Conservation (phyloP, 768 basidiomycete genomes). For the Pleurotus salmoneostramineus region DNA sequence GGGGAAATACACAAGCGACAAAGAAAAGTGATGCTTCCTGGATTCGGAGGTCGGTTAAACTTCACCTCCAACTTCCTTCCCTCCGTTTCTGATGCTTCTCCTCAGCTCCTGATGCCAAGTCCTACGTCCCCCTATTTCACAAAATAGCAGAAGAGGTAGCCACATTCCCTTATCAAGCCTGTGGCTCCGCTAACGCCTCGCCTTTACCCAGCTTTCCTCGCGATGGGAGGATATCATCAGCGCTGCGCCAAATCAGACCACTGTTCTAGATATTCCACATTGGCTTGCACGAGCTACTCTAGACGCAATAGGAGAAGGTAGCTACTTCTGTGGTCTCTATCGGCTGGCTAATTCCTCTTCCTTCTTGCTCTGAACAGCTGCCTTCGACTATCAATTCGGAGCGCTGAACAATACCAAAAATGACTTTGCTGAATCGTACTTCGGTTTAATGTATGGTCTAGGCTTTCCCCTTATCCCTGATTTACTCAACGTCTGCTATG, state of each 20-base stretch:
- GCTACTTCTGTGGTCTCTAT: neutral
- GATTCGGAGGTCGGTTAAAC: slow-evolving; percentile 35
- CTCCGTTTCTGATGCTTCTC: neutral
- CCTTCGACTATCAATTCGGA: slow-evolving; percentile 56
- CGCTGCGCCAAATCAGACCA: slow-evolving; percentile 32
- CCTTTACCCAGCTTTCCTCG: slow-evolving; percentile 33
- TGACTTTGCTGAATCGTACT: slow-evolving; percentile 51
- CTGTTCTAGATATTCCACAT: slow-evolving; percentile 42
- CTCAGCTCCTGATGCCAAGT: slow-evolving; percentile 37
- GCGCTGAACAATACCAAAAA: slow-evolving; percentile 45
- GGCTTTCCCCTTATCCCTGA: neutral
- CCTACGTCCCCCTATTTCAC: slow-evolving; percentile 46
- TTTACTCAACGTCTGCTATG: neutral
- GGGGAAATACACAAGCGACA: slow-evolving; percentile 51
- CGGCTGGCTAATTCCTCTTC: neutral
- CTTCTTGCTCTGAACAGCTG: slow-evolving; percentile 25
- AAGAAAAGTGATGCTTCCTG: slow-evolving; percentile 50
- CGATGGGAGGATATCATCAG: slow-evolving; percentile 52
- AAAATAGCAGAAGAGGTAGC: slow-evolving; percentile 37
- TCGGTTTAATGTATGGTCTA: slow-evolving; percentile 39
- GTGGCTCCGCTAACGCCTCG: slow-evolving; percentile 10
- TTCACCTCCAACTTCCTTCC: neutral
- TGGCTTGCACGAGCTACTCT: slow-evolving; percentile 49
- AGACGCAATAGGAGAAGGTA: slow-evolving; percentile 50
- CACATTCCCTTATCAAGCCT: slow-evolving; percentile 17